Evolutionary conservation across 768 basidiomycete species (phyloP), one percentile per base, ranked within the genome.

Genomic region (Mycena albidolilacea): DNA sequence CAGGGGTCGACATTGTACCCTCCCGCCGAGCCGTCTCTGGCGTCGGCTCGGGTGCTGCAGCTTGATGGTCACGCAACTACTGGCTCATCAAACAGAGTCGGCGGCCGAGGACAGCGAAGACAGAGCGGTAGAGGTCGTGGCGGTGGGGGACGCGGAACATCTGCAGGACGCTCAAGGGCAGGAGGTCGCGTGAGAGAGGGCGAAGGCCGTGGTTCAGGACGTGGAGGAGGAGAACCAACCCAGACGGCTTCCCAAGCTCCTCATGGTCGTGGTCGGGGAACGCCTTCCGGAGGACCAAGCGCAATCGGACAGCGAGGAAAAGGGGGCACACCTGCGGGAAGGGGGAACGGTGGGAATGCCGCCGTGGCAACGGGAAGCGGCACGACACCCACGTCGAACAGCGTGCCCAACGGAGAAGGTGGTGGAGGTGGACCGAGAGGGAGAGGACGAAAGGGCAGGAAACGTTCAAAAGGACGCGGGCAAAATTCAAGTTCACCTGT

Each of bases 121-220:
- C 61, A 62, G 61, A n/a, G 41, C 21, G 43, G 61, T 62, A 62
- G 61, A 62, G 61, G 61, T 62, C 43, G 61, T 44, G 61, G 61
- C 61, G 43, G 61, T 46, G 61, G 23, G 21, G 43, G 61, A 62
- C 61, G 61, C 61, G 61, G 61, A 62, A 62, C 61, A 62, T 43
- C 59, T 61, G 39, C 59, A 23, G 39, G 59, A 61, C 59, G 12
- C 61, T 62, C 61, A 62, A 62, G 61, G 61, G 43, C 43, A 46
- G 43, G 61, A 46, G 61, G 61, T 62, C 61, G 61, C 61, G 61
- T 41, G 43, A 62, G 61, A 62, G 43, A 43, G 23, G 61, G 61
- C 43, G 43, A 62, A 62, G 43, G 21, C 61, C 61, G 61, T 62
- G 61, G 41, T 62, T 19, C 43, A 62, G 61, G 61, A 43, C 61